phyloP scores from a whole-genome alignment of 441 rosid species.

The Capsella rubella region DNA sequence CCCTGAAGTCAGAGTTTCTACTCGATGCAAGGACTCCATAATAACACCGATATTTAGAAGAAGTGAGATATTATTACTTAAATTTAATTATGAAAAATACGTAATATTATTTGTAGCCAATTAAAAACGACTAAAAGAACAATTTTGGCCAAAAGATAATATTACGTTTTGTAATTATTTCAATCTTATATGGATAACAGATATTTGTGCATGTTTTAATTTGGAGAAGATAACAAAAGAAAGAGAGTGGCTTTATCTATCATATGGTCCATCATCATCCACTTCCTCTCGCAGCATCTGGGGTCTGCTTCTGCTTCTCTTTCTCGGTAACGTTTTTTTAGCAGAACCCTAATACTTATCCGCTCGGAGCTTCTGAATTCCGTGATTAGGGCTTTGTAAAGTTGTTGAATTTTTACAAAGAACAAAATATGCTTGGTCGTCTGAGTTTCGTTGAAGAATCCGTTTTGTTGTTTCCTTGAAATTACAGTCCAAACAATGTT shows the following conservation, averaged over 20 bases:
- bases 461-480: constrained; percentile 32
- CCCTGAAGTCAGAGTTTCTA: constrained; percentile 36
- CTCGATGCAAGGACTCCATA: constrained; percentile 32
- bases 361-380: constrained; percentile 11
- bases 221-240: constrained; percentile 26
- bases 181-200: constrained; percentile 28
- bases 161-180: not conserved
- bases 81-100: not conserved
- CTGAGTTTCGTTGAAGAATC: constrained; percentile 34
- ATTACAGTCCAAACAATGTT: constrained; percentile 53
- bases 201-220: constrained; percentile 19
- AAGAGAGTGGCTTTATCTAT: constrained; percentile 22
- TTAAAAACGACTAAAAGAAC: not conserved
- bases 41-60: not conserved
- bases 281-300: constrained; percentile 16
- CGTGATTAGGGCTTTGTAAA: constrained; percentile 26
- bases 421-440: constrained; percentile 28
- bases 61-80: not conserved
- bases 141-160: not conserved
- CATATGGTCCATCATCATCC: constrained; percentile 33
- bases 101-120: not conserved
- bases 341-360: constrained; percentile 35
- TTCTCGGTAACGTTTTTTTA: constrained; percentile 21
- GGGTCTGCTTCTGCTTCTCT: constrained; percentile 30
- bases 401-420: constrained; percentile 34